Percentiles rank a stretch among this genome's conserved stretches.
These are phyloP conservation scores for Rhynchosporium agropyri DNA, from an alignment of 2,329 filamentous ascomycete species.

Conservation along the genomic window DNA sequence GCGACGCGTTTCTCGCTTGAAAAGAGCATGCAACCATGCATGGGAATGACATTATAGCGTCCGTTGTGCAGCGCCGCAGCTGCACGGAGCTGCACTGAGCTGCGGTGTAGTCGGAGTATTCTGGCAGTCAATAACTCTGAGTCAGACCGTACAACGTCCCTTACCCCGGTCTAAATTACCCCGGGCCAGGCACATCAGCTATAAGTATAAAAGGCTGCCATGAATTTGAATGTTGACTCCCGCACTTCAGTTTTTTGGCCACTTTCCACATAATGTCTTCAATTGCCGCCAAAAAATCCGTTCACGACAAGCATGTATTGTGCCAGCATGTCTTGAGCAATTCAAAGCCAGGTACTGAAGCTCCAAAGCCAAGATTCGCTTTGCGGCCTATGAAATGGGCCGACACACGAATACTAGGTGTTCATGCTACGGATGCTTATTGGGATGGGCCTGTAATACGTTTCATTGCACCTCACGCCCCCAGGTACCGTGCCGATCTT, in stretches of 20 bases:
- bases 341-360: background rate
- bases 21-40: background rate
- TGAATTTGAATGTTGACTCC: too few relatives aligned
- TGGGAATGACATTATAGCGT: too few relatives aligned
- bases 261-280: conserved; percentile 1
- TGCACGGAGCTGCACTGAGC: background rate
- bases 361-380: conserved; percentile 9
- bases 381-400: conserved; percentile 28
- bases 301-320: background rate
- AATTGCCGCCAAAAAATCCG: too few relatives aligned
- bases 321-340: background rate
- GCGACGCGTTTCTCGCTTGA: background rate
- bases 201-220: background rate
- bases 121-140: background rate
- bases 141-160: background rate
- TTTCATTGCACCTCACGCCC: conserved; percentile 26
- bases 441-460: conserved; percentile 18
- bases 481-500: conserved; percentile 23
- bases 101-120: background rate
- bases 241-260: background rate
- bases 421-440: conserved; percentile 25
- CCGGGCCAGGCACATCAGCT: background rate
- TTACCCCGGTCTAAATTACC: background rate
- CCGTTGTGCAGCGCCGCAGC: background rate
- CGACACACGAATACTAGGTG: conserved; percentile 26